These are phyloP conservation scores for Chlamydomonas schloesseri DNA, from an alignment of 139 green algal genomes.

Conservation along the genomic window DNA sequence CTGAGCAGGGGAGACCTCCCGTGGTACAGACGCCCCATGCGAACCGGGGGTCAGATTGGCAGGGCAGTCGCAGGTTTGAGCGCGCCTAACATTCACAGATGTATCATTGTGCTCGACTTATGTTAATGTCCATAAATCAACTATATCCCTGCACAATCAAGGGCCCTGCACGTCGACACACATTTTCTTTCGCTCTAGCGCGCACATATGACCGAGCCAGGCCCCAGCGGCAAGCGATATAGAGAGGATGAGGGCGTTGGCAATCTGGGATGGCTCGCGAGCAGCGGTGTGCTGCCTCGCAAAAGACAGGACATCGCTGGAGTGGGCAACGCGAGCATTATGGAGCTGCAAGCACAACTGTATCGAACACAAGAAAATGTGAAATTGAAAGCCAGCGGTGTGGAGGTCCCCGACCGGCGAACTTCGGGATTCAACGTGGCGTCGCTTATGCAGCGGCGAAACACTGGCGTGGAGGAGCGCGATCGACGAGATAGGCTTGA, in stretches of 20 bases:
- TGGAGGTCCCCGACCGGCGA: conserved; percentile 13
- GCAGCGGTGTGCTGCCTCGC: conserved; percentile 72
- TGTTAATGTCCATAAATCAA: too few relatives aligned
- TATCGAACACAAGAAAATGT: conserved; percentile 52
- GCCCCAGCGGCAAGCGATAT: not conserved
- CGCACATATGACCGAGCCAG: not conserved
- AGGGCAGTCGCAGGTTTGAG: too few relatives aligned
- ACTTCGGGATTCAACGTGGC: conserved; percentile 30
- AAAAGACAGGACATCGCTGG: conserved; percentile 82
- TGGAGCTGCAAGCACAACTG: conserved; percentile 85
- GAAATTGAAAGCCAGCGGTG: not conserved
- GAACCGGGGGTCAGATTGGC: too few relatives aligned
- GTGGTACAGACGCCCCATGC: too few relatives aligned
- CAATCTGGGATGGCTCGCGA: conserved; percentile 82
- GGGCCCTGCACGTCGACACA: too few relatives aligned
- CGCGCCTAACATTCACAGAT: too few relatives aligned
- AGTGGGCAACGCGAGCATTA: conserved; percentile 69
- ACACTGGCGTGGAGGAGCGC: conserved; percentile 78
- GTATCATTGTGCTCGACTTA: too few relatives aligned
- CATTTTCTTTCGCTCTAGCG: too few relatives aligned
- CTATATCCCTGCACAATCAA: too few relatives aligned
- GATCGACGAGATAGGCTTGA: conserved; percentile 71
- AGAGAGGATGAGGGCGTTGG: conserved; percentile 22
- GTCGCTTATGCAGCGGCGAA: conserved; percentile 58
- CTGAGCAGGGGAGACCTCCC: too few relatives aligned